Evolutionary conservation across 176 grass and related monocot species (phyloP).

Genomic region (Dendrocalamus sinicus): DNA sequence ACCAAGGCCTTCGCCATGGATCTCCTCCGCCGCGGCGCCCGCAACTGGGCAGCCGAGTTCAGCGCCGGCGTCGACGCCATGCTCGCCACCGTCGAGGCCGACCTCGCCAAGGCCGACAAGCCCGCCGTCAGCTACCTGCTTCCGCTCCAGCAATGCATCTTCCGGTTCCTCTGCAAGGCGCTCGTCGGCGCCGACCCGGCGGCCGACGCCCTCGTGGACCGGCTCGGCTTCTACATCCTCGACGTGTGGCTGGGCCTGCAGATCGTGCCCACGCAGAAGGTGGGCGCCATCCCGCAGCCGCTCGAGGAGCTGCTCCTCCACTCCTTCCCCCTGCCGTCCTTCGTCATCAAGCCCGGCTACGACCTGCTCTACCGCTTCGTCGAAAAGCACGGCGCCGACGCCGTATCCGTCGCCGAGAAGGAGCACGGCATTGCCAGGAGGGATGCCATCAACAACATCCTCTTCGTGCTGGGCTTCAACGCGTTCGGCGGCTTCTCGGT

Average conservation of each 20-base stretch:
- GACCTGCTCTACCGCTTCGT: slow-evolving; percentile 71
- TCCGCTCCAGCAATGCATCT: slow-evolving; percentile 77
- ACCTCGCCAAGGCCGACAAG: slow-evolving; percentile 32
- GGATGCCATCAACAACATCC: slow-evolving; percentile 84
- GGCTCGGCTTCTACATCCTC: slow-evolving; percentile 51
- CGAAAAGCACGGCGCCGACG: slow-evolving; percentile 55
- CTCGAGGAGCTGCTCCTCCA: slow-evolving; percentile 86
- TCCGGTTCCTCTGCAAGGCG: slow-evolving; percentile 69
- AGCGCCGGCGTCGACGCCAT: slow-evolving; percentile 48
- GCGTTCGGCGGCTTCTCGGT: slow-evolving; percentile 83
- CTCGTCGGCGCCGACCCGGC: slow-evolving; percentile 69
- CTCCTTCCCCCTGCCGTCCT: slow-evolving; percentile 71
- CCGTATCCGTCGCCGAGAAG: slow-evolving; percentile 34
- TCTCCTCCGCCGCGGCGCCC: slow-evolving; percentile 62
- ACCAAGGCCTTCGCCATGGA: slow-evolving; percentile 77
- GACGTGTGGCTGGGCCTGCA: slow-evolving; percentile 83
- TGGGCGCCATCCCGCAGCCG: slow-evolving; percentile 62
- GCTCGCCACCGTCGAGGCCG: slow-evolving; percentile 57
- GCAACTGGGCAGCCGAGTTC: slow-evolving; percentile 61
- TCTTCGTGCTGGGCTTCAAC: slow-evolving; percentile 94
- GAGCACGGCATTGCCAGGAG: slow-evolving; percentile 51
- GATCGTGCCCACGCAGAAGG: slow-evolving; percentile 65
- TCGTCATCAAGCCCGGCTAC: slow-evolving; percentile 58
- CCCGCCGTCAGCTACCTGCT: slow-evolving; percentile 41
- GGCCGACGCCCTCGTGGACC: slow-evolving; percentile 36